Evolutionary conservation across 345 rosid genomes (phyloP), one percentile per base, ranked within the genome.

Genomic region (Turritis glabra): DNA sequence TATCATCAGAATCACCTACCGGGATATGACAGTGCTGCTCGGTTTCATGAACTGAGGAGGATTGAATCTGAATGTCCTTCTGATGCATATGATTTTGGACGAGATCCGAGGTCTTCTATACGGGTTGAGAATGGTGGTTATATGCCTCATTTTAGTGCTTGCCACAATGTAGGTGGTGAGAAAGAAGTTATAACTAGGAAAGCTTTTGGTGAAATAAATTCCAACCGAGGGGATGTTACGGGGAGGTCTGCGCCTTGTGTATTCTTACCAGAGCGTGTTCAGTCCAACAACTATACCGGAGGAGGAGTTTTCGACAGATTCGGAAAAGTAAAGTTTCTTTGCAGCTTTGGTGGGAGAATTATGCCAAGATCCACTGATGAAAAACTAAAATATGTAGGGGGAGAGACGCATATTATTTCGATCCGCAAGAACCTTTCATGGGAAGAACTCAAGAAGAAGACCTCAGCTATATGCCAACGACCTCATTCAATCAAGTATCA

Each of bases 361-460:
- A 79, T 88, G 83, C 89, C 89, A 7, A 81, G 90, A 84, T 89
- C 90, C 2, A 81, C 81, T 47, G 93, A 88, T 75, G 86, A 86
- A 0, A 88, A 86, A 53, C 85, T 88, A 8, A 86, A 89, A 72
- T 86, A 88, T 75, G 86, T 86, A 0, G 93, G 89, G 1, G 93
- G 93, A 69, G 90, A 86, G 75, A 88, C 93, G 2, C 89, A 83
- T 59, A 83, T 88, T n/a, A 69, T 85, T 27, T 86, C 88, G 27
- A 80, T 86, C n/a, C 54, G 62, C 19, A 78, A 75, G 54, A 78
- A 81, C 55, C 72, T 86, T 53, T 79, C 87, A 6, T 88, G 86
- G 90, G 80, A 79, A 66, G 88, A 85, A 71, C 86, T 88, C 75
- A 81, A 83, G 69, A 82, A 71, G 79, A 86, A 80, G 75, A 88